Evolutionary conservation across 305 asterid species (phyloP), one percentile per base, ranked within the genome.

Genomic region (Andrographis paniculata): DNA sequence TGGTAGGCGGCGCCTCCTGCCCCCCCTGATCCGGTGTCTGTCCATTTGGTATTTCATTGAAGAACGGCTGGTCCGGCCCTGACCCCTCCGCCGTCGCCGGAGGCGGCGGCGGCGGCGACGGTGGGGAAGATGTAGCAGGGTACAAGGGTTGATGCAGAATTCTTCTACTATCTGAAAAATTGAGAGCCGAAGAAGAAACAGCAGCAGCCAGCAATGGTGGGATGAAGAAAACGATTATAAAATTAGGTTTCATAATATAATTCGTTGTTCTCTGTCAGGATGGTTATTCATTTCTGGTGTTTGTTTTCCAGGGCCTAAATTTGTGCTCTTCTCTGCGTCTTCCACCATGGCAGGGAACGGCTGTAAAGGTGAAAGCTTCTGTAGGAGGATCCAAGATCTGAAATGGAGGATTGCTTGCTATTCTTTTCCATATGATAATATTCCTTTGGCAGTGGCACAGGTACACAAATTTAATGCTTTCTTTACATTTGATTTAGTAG

Each of bases 101-200:
- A 1, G 54, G 65, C 17, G 74, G 67, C 0, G 69, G 58, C 5
- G 80, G 61, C 0, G 82, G 55, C 5, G 78, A 75, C 27, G 95
- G 86, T 13, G 94, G 76, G 1, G 79, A 41, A 42, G 85, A 50
- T 53, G 63, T 68, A 8, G 53, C 75, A 17, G 95, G 96, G 20
- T 72, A 78, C 30, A 91, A 46, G 5, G 95, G 96, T 20, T 91
- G 92, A 51, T 91, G 98, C 15, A 91, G 80, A 68, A 80, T 82
- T 64, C 95, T 82, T 48, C 95, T 60, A 55, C 62, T 3, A 64
- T 62, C 64, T 46, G 53, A 67, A 37, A 47, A 19, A 22, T 10
- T n/a, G n/a, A n/a, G 30, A 5, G 53, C 39, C 6, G 33, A 48
- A 22, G 66, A 53, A 62, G 62, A 56, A 11, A 58, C 56, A 46